phyloP scores from a whole-genome alignment of 768 basidiomycete species.

The Cantharellus anzutake region DNA sequence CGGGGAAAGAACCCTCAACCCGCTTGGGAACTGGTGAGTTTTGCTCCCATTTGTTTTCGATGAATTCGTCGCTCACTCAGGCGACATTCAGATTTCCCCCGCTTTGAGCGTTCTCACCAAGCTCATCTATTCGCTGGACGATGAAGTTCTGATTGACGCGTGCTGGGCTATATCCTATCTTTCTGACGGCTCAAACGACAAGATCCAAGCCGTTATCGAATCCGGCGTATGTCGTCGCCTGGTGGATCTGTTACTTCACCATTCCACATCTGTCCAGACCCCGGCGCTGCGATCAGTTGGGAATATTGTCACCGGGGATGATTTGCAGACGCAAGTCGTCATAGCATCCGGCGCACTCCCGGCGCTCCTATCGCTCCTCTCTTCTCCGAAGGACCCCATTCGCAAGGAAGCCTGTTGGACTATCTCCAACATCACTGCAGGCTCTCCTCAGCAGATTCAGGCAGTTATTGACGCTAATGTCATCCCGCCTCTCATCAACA shows the following conservation, averaged over 20 bases:
- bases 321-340: constrained; percentile 97
- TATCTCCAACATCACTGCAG: constrained; percentile 96
- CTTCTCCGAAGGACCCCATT: constrained; percentile 96
- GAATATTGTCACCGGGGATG: constrained; percentile 98
- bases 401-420: constrained; percentile 99
- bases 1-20: constrained; percentile 96
- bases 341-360: constrained; percentile 96
- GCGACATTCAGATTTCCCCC: constrained; percentile 61
- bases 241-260: constrained; percentile 89
- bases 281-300: constrained; percentile 96
- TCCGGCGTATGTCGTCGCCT: constrained; percentile 93
- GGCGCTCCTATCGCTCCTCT: constrained; percentile 79
- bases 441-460: constrained; percentile 93
- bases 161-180: constrained; percentile 99
- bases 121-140: constrained; percentile 95
- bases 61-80: not conserved
- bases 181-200: constrained; percentile 96
- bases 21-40: constrained; percentile 82
- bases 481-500: constrained; percentile 95
- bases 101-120: constrained; percentile 94
- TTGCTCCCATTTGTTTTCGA: not conserved
- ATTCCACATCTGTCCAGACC: constrained; percentile 77
- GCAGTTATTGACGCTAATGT: constrained; percentile 96
- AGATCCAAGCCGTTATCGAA: constrained; percentile 99
- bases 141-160: constrained; percentile 97